Base-by-base conservation (phyloP, 371 early-diverging fungal genomes). In the Actinomortierella wolfii region DNA sequence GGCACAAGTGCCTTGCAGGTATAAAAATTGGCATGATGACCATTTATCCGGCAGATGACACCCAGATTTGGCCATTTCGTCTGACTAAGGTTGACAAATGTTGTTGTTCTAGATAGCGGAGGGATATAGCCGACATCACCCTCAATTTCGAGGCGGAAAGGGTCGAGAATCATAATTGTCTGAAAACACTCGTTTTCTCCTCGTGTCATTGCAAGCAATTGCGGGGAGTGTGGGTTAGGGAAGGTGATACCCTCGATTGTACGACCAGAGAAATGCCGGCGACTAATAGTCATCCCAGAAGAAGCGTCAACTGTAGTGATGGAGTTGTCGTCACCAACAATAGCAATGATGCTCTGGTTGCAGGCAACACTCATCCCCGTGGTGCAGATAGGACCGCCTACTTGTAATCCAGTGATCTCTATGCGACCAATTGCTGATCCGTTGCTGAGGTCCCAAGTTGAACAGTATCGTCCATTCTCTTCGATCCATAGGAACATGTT, bases 401-500 rank as follows among this genome's bases (percentile, higher is more conserved):
- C 11, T 34, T 34, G 34, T 11, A 34, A 34, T 34, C 34, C 34
- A 34, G 34, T 34, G 34, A 34, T 34, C 34, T 34, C 34, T 4
- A 34, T 34, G 11, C 34, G 34, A 34, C 34, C 34, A 34, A 34
- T 34, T 4, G 34, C 34, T 21, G 74, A 67, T 57, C 74, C 74
- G 24, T 59, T 74, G 18, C 59, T 41, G 23, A 74, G 54, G 20
- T 67, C 56, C 74, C 74, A 74, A 45, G 67, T 67, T 13, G 74
- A 67, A 29, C 74, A 74, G 17, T 67, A 67, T 14, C 64, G 57
- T 24, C 74, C 74, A 9, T 57, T 54, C 39, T 74, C 74, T 51
- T 74, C 74, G 8, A 74, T 57, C 74, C 74, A 74, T 64, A 74
- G 67, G 46, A 74, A 67, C 5, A 54, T 67, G 52, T 61, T 59